These are phyloP conservation scores for Cystobasidiaceae sp. DNA, from an alignment of 1,284 basidiomycete genomes.

Conservation along the genomic window DNA sequence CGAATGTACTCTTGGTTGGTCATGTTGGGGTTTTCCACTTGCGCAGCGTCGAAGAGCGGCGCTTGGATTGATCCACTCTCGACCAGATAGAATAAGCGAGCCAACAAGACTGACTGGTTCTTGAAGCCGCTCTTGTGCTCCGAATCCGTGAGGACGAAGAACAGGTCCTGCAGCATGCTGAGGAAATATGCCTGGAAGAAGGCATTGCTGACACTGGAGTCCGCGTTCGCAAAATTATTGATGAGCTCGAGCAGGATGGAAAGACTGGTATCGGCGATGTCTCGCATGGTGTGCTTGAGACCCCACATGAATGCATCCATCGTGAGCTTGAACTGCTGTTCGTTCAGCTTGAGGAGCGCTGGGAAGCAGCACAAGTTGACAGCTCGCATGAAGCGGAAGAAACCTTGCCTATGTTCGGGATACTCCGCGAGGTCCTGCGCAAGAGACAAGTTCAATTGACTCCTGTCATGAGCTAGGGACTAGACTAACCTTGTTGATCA, in stretches of 20 bases:
- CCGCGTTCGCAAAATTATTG: conserved; percentile 87
- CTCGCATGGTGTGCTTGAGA: conserved; percentile 99
- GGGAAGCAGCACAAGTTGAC: conserved; percentile 96
- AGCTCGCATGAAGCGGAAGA: conserved; percentile 91
- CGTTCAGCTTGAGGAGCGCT: conserved; percentile 81
- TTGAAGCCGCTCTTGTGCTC: conserved; percentile 83
- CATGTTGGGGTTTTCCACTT: conserved; percentile 66
- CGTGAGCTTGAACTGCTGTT: conserved; percentile 92
- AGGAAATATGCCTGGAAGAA: conserved; percentile 93
- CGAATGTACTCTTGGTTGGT: conserved; percentile 79
- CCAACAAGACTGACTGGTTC: conserved; percentile 59
- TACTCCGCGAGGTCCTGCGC: conserved; percentile 85
- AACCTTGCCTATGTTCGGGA: conserved; percentile 94
- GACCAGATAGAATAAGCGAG: conserved; percentile 88
- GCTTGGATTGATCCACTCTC: conserved; percentile 75
- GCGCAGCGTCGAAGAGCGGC: conserved; percentile 76
- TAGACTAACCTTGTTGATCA: conserved; percentile 75
- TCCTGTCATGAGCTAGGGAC: background rate
- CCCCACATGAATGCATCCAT: conserved; percentile 99
- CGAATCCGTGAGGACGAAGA: conserved; percentile 94
- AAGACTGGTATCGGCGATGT: conserved; percentile 92
- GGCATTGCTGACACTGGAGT: conserved; percentile 67
- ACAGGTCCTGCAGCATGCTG: conserved; percentile 88
- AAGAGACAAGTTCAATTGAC: background rate
- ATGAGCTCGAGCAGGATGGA: conserved; percentile 88